Conservation (phyloP, 1,284 basidiomycete species). For the Tylopilus sp. region DNA sequence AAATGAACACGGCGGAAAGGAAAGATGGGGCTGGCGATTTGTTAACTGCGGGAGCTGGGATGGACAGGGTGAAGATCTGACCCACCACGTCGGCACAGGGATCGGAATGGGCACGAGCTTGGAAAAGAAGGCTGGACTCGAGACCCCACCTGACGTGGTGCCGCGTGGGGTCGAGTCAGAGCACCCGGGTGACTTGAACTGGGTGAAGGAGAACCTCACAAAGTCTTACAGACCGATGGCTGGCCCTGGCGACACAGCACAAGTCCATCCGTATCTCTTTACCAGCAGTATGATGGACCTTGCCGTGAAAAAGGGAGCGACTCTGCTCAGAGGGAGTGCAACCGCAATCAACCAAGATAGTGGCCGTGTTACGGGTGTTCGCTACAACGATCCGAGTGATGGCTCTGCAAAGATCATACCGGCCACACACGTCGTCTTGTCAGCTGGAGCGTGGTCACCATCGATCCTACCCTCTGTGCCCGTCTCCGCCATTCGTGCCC, state of each 20-base stretch:
- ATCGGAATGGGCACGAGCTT: constrained; percentile 40
- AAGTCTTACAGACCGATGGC: constrained; percentile 59
- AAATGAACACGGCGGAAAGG: constrained; percentile 63
- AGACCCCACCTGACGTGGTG: constrained; percentile 5
- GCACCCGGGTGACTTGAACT: constrained; percentile 58
- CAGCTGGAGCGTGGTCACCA: constrained; percentile 88
- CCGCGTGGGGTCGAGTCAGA: constrained; percentile 33
- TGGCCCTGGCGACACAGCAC: constrained; percentile 60
- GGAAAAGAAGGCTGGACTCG: constrained; percentile 54
- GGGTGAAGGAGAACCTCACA: constrained; percentile 60
- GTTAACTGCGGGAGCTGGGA: constrained; percentile 67
- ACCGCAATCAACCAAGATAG: constrained; percentile 39
- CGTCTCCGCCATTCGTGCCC: constrained; percentile 57
- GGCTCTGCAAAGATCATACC: constrained; percentile 36
- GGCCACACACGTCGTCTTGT: constrained; percentile 68
- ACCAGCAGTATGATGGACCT: constrained; percentile 74
- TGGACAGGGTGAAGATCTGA: constrained; percentile 45
- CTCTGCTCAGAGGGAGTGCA: constrained; percentile 44
- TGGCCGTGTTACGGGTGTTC: constrained; percentile 51
- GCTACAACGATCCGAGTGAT: constrained; percentile 41
- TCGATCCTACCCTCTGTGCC: constrained; percentile 48
- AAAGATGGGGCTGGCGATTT: constrained; percentile 81
- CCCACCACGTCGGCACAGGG: constrained; percentile 23
- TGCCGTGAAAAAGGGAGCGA: constrained; percentile 53
- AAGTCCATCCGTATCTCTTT: constrained; percentile 80